Base-by-base conservation (phyloP, 1,284 basidiomycete genomes). In the Xerocomus subilludens region DNA sequence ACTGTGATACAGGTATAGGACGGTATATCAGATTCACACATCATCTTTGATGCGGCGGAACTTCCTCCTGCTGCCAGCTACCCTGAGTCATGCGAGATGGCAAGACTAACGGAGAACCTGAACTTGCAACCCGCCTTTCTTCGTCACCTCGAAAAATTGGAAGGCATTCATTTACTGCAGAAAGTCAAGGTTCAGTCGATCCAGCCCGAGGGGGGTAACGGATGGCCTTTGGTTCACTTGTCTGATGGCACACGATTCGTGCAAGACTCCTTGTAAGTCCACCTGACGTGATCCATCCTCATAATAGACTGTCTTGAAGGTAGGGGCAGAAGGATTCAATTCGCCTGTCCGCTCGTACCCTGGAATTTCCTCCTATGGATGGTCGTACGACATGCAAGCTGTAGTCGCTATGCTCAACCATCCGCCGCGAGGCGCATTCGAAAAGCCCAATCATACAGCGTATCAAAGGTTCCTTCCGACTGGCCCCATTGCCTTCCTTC, bases 381-480 rank as follows among this genome's bases (percentile, higher is more conserved):
- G 97, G 93, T 89, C 92, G 2, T 99, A 99, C 85, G 90, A 95
- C 74, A 93, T 94, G 0, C 94, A 96, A 79, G 97, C 95, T 14
- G 90, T 99, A 53, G 98, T 99, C 27, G 96, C 94, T 1, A 98
- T 97, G 1, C 89, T 99, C 78, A 82, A 88, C 63, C 94, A 97
- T 83, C 83, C 88, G 20, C 89, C 92, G 10, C 88, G 90, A 77
- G 86, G 88, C 11, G 84, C 88, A 30, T 90, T 90, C 76, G 87
- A 91, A 78, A 84, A 84, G 10, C 90, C 91, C 3, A 96, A 95
- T 81, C 92, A 91, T 30, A 95, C 93, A 2, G 97, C 96, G 1
- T 99, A 95, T 85, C 98, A 99, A 85, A 89, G 98, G 36, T 99
- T 99, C 87, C 90, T 99, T 45, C 95, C 97, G 2, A 97, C 96